These are phyloP conservation scores for Leccinum longicurvipes DNA, from an alignment of 768 basidiomycete genomes.

Conservation along the genomic window DNA sequence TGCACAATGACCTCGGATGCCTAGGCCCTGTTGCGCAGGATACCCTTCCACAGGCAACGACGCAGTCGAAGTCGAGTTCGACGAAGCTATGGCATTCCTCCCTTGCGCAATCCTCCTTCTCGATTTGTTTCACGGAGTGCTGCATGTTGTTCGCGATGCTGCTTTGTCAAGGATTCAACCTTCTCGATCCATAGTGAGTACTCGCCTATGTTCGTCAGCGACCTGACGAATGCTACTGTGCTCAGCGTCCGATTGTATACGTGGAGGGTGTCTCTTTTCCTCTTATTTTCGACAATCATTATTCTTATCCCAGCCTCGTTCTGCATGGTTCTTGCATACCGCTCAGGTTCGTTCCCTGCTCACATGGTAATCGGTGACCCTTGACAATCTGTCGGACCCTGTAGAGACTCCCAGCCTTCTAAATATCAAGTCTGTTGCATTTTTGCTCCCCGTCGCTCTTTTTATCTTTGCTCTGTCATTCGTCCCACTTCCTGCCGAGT, in stretches of 20 bases:
- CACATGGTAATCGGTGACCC: not conserved
- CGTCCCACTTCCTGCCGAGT: slow-evolving; percentile 61
- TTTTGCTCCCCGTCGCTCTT: slow-evolving; percentile 46
- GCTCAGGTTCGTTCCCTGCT: slow-evolving; percentile 25
- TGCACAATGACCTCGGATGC: slow-evolving; percentile 58
- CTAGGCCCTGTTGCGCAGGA: slow-evolving; percentile 37
- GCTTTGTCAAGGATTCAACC: slow-evolving; percentile 61
- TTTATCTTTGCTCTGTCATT: slow-evolving; percentile 62
- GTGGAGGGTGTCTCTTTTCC: slow-evolving; percentile 64
- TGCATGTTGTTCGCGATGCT: slow-evolving; percentile 69
- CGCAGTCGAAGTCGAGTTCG: slow-evolving; percentile 17
- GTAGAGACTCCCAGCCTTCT: slow-evolving; percentile 26
- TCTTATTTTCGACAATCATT: slow-evolving; percentile 61
- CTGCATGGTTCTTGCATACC: slow-evolving; percentile 53
- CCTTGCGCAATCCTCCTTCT: slow-evolving; percentile 58
- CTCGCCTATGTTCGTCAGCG: not conserved
- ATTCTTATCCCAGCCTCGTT: slow-evolving; percentile 63
- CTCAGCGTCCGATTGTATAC: slow-evolving; percentile 59
- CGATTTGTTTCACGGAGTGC: slow-evolving; percentile 71
- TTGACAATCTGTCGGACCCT: not conserved
- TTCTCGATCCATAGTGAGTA: slow-evolving; percentile 55
- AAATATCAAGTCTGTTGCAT: slow-evolving; percentile 17
- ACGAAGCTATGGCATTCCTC: slow-evolving; percentile 46
- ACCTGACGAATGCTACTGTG: not conserved
- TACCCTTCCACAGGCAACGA: slow-evolving; percentile 22